Percentiles rank a stretch among this genome's conserved stretches.
phyloP scores from a whole-genome alignment of 768 basidiomycete species.

The Cystofilobasidium macerans region DNA sequence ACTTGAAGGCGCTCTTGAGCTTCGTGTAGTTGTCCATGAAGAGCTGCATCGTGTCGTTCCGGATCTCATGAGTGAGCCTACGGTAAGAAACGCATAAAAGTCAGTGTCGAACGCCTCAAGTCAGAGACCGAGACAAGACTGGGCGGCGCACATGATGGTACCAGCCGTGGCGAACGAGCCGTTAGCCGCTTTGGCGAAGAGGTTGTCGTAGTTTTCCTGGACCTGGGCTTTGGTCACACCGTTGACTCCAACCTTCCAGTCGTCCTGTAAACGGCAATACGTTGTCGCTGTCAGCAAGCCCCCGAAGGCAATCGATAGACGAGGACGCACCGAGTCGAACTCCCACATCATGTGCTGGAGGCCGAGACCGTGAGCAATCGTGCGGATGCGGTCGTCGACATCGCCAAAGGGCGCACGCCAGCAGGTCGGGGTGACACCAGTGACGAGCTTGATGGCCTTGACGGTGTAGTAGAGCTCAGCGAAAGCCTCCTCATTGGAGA shows the following conservation, averaged over 20 bases:
- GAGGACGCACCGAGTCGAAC: background rate
- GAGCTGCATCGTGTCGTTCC: constrained; percentile 15
- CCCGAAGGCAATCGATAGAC: no score
- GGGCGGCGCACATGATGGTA: constrained; percentile 10
- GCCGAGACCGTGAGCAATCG: constrained; percentile 30
- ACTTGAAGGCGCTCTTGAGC: constrained; percentile 10
- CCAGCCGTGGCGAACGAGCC: constrained; percentile 1
- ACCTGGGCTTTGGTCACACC: background rate
- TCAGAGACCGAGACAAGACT: no score
- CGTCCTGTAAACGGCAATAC: no score
- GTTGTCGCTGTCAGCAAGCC: background rate
- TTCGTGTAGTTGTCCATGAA: constrained; percentile 15
- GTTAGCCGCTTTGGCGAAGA: constrained; percentile 1
- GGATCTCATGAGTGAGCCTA: constrained; percentile 17
- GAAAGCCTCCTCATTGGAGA: constrained; percentile 15
- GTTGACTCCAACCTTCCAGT: constrained; percentile 9
- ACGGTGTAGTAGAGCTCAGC: constrained; percentile 35
- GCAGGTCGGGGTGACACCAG: constrained; percentile 32
- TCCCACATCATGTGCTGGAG: constrained; percentile 13
- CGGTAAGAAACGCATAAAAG: no score
- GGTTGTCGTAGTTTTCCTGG: constrained; percentile 9
- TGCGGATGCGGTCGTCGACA: constrained; percentile 36
- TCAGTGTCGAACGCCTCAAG: no score
- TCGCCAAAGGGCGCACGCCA: constrained; percentile 37
- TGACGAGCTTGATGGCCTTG: constrained; percentile 32